Percentiles rank a stretch among this genome's conserved stretches.
Evolutionary conservation across 805 yeast genomes (phyloP).

Genomic region (Debaryomyces maramus): DNA sequence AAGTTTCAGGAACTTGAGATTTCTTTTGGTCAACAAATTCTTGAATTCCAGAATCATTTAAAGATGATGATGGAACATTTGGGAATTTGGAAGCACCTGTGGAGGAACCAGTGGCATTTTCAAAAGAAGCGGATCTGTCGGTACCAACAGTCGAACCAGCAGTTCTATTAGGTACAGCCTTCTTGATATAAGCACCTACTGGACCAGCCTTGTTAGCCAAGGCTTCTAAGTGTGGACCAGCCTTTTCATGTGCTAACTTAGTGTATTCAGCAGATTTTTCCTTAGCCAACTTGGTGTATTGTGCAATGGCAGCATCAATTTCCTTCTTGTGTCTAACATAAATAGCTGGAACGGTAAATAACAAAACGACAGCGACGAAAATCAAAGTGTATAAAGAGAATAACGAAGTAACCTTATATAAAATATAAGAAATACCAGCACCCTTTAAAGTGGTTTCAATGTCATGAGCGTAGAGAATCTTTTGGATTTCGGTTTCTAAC

Average conservation of each 20-base stretch:
- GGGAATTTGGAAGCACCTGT: conserved; percentile 13
- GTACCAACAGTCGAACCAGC: conserved; percentile 66
- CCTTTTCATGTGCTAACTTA: conserved; percentile 38
- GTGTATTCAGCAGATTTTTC: conserved; percentile 49
- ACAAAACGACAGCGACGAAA: conserved; percentile 53
- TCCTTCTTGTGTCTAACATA: conserved; percentile 75
- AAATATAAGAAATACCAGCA: conserved; percentile 62
- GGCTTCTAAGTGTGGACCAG: conserved; percentile 58
- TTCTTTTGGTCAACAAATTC: conserved; percentile 24
- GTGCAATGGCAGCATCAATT: conserved; percentile 64
- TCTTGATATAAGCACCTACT: conserved; percentile 56
- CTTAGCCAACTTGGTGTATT: conserved; percentile 45
- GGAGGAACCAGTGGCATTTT: conserved; percentile 19
- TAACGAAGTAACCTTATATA: conserved; percentile 73
- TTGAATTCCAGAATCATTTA: conserved; percentile 17
- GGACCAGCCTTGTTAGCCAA: conserved; percentile 66
- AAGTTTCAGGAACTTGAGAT: conserved; percentile 12
- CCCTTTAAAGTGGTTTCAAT: conserved; percentile 72
- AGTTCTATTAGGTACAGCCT: conserved; percentile 64
- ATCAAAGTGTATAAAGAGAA: conserved; percentile 70
- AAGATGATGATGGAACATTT: conserved; percentile 7
- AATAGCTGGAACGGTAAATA: conserved; percentile 74
- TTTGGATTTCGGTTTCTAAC: conserved; percentile 54
- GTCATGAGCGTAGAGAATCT: conserved; percentile 65
- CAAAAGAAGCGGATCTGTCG: conserved; percentile 16